Percentiles rank a stretch among this genome's conserved stretches.
Evolutionary conservation across 2,329 filamentous ascomycete genomes (phyloP).

Genomic region (Volutella citrinella): DNA sequence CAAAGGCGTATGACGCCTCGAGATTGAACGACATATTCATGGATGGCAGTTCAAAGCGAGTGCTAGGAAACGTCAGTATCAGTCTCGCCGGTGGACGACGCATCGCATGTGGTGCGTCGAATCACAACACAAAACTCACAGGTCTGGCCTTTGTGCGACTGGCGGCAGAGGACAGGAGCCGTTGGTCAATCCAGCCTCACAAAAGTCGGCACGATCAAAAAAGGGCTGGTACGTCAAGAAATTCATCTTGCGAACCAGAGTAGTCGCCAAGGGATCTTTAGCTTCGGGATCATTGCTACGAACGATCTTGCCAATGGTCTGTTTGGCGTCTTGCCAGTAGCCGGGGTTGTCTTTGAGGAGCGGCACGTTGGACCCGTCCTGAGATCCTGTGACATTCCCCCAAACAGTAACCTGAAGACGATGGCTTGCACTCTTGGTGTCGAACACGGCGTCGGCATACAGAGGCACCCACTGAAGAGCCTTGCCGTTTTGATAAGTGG

Average conservation of each 20-base stretch:
- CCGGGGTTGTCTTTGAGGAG: conserved; percentile 52
- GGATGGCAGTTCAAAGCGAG: conserved; percentile 57
- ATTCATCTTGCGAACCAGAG: conserved; percentile 67
- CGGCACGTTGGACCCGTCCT: conserved; percentile 56
- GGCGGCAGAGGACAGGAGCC: conserved; percentile 73
- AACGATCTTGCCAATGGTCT: conserved; percentile 73
- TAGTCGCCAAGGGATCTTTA: conserved; percentile 64
- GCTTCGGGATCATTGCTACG: conserved; percentile 50
- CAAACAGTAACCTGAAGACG: conserved; percentile 77
- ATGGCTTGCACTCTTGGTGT: conserved; percentile 57
- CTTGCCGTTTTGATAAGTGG: conserved; percentile 53
- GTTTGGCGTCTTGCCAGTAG: conserved; percentile 59
- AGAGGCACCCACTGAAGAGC: conserved; percentile 78
- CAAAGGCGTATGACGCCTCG: conserved; percentile 79
- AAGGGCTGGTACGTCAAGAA: conserved; percentile 77
- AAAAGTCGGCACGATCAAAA: conserved; percentile 59
- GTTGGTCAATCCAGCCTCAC: conserved; percentile 56
- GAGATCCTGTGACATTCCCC: conserved; percentile 83
- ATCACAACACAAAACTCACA: conserved; percentile 31
- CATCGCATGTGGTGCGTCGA: no score
- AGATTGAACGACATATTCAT: conserved; percentile 74
- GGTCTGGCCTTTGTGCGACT: conserved; percentile 52
- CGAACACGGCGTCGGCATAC: conserved; percentile 72
- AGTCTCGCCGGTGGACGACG: conserved; percentile 2
- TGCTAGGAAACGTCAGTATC: conserved; percentile 20